Base-by-base conservation (phyloP, 352 stramenopile genomes). In the Globisporangium splendens region DNA sequence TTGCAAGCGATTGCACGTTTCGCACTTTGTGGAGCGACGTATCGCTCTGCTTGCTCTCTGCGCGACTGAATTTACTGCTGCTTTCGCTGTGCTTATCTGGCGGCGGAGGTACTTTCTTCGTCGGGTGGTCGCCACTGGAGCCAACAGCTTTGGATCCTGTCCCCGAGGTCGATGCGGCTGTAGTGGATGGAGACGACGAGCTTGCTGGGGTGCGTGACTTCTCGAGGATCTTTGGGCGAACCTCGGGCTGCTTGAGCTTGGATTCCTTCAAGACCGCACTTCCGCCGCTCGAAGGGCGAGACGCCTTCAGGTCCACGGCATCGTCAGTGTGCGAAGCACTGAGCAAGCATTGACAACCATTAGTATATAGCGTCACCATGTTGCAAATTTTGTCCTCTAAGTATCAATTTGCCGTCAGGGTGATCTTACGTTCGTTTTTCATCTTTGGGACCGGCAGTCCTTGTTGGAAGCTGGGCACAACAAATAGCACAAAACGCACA, bases 1-100 rank as follows among this genome's bases (percentile, higher is more conserved):
- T 89, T 20, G 83, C 83, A 15, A 93, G 60, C 15, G 81, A 89
- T 60, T 93, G 81, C 22, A 93, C 83, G 24, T 81, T 93, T n/a
- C 76, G 70, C 14, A 89, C 75, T 58, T 80, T 79, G 53, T 88
- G 77, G 11, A 90, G 54, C 1, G 74, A 77, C 17, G 63, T 52
- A 48, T 66, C 69, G 1, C 55, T 63, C n/a, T 66, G 56, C 56
- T 88, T 89, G 56, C 65, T 78, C 22, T 88, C 74, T 8, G 76
- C 68, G 20, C 66, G 51, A 17, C 20, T 52, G 58, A 56, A 47
- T 1, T 35, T 35, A 47, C 11, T 46, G 50, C n/a, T 53, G 44
- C 8, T 77, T 48, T 49, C 67, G 67, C 17, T 64, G 60, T 57
- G 71, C 42, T 69, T 73, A n/a, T 80, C 72, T 10, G 73, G 75